Conservation (phyloP, 495 filamentous ascomycete genomes). For the Trichodelitschia bisporula region DNA sequence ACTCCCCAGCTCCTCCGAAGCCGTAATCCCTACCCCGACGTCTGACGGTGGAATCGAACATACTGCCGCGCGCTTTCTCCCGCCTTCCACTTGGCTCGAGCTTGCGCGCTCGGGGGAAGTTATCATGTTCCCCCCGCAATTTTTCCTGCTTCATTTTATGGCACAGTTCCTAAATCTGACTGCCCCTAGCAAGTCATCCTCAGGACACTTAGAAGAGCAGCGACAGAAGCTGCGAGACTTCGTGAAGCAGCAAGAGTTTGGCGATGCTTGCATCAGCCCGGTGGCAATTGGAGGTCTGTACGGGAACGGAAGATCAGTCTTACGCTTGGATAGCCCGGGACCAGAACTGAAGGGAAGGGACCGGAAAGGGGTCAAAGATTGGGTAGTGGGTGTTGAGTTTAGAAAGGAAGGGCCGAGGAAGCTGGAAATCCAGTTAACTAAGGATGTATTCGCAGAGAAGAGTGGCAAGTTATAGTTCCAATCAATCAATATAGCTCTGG, state of each 20-base stretch:
- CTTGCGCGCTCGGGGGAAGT: conserved; percentile 36
- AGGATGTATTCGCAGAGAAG: conserved; percentile 11
- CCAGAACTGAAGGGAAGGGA: conserved; percentile 36
- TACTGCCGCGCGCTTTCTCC: conserved; percentile 53
- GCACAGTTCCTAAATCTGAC: conserved; percentile 28
- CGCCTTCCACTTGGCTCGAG: conserved; percentile 39
- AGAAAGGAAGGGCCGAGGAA: conserved; percentile 16
- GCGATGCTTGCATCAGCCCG: too few relatives aligned
- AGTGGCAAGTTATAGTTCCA: too few relatives aligned
- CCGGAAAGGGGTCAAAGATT: conserved; percentile 42
- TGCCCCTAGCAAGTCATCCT: conserved; percentile 13
- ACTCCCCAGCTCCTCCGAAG: conserved; percentile 8
- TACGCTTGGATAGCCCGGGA: conserved; percentile 48
- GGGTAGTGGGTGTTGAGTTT: conserved; percentile 48
- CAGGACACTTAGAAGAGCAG: conserved; percentile 23
- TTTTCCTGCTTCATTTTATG: conserved; percentile 46
- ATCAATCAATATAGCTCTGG: too few relatives aligned
- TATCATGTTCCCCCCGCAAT: conserved; percentile 78
- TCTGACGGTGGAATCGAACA: conserved; percentile 71
- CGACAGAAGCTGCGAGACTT: conserved; percentile 33
- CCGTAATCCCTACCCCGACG: conserved; percentile 33
- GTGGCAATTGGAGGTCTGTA: conserved; percentile 17
- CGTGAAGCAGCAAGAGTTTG: conserved; percentile 21
- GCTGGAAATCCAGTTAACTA: conserved; percentile 13
- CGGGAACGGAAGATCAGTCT: conserved; percentile 30